These are phyloP conservation scores for Fusarium austroafricanum DNA, from an alignment of 2,329 filamentous ascomycete genomes.

Conservation along the genomic window DNA sequence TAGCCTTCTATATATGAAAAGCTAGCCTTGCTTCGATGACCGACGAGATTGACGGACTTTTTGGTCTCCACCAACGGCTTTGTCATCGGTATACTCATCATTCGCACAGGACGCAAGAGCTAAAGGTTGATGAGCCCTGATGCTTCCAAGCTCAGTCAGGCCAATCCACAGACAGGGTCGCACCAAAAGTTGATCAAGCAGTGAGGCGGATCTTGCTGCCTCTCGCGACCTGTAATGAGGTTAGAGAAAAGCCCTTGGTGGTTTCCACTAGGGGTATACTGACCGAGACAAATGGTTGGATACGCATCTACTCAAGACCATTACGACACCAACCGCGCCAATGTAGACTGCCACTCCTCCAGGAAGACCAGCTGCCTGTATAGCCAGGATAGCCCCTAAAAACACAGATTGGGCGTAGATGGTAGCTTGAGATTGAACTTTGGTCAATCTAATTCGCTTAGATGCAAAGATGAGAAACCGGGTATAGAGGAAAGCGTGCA, in stretches of 20 bases:
- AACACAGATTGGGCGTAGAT: conserved; percentile 5
- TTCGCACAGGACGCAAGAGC: background rate
- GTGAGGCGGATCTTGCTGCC: background rate
- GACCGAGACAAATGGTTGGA: background rate
- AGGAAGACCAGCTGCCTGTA: background rate
- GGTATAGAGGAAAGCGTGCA: conserved; percentile 8
- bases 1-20: background rate
- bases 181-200: background rate
- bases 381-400: background rate
- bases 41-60: background rate
- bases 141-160: background rate
- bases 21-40: background rate
- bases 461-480: conserved; percentile 1
- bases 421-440: background rate
- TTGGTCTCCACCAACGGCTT: background rate
- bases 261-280: background rate
- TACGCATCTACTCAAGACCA: background rate
- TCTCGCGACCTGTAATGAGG: background rate
- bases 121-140: background rate
- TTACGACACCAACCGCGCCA: background rate
- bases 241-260: background rate
- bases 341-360: background rate
- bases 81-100: background rate
- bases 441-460: background rate
- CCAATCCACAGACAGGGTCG: background rate